phyloP scores from a whole-genome alignment of 805 yeast species.

The Hanseniaspora taiwanica region DNA sequence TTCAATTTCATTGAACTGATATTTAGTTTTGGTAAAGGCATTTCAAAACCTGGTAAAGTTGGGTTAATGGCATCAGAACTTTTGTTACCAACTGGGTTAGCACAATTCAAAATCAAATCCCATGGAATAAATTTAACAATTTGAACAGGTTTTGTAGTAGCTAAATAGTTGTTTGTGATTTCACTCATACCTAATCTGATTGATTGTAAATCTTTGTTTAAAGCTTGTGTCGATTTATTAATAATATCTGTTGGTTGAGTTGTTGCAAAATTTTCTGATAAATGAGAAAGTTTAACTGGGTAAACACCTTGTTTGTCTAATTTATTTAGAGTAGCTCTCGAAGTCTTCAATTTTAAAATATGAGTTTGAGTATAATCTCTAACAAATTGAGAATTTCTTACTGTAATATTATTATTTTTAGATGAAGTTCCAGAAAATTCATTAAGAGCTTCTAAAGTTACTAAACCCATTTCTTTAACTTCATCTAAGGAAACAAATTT shows the following conservation, averaged over 20 bases:
- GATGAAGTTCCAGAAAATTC: conserved; percentile 50
- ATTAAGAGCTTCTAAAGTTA: conserved; percentile 57
- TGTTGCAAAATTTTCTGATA: conserved; percentile 31
- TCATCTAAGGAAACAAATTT: conserved; percentile 57
- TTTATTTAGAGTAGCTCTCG: conserved; percentile 55
- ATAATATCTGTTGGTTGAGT: conserved; percentile 13
- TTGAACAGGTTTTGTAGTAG: conserved; percentile 60
- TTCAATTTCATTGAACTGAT: conserved; percentile 56
- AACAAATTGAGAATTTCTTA: conserved; percentile 59
- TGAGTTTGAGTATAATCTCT: conserved; percentile 81
- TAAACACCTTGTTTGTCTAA: conserved; percentile 76
- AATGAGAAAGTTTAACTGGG: conserved; percentile 78
- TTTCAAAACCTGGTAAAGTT: conserved; percentile 57
- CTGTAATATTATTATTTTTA: conserved; percentile 35
- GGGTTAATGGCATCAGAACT: conserved; percentile 59
- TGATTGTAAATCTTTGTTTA: conserved; percentile 38
- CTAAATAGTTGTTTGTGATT: conserved; percentile 64
- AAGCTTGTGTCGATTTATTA: conserved; percentile 9
- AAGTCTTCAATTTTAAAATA: conserved; percentile 58
- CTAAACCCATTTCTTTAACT: conserved; percentile 45
- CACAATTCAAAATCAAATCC: conserved; percentile 43
- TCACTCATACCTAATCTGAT: conserved; percentile 70
- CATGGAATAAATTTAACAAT: conserved; percentile 64
- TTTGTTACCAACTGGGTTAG: conserved; percentile 53
- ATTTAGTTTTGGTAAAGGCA: conserved; percentile 64